A percentile compares a stretch with the other conserved stretches of the same genome.
Evolutionary conservation across 2,329 filamentous ascomycete species (phyloP).

Genomic region (Colletotrichum destructivum): DNA sequence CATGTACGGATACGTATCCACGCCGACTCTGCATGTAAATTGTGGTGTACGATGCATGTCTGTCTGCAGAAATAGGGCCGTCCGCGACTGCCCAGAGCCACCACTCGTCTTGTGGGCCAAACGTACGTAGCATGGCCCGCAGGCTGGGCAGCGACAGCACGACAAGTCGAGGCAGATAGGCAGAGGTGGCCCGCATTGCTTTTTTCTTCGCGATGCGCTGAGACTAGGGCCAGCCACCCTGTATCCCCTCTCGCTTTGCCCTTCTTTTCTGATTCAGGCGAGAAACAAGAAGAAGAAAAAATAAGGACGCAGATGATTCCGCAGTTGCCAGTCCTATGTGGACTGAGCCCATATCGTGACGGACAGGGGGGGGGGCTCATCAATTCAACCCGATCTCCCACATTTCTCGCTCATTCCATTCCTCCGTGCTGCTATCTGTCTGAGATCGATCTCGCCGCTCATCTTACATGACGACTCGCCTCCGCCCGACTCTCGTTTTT

Average conservation of each 20-base stretch:
- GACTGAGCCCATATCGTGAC: slow-evolving; percentile 30
- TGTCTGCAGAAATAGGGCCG: slow-evolving; percentile 27
- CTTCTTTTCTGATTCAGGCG: slow-evolving; percentile 34
- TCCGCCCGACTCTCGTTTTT: slow-evolving; percentile 12
- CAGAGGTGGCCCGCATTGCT: slow-evolving; percentile 27
- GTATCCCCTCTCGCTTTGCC: slow-evolving; percentile 23
- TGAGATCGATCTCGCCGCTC: slow-evolving; percentile 29
- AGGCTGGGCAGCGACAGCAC: slow-evolving; percentile 2
- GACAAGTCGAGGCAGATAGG: slow-evolving; percentile 7
- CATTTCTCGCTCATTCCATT: slow-evolving; percentile 16
- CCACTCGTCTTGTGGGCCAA: background rate
- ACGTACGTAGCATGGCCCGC: slow-evolving; percentile 21
- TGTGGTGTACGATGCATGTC: background rate
- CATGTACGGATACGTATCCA: slow-evolving; percentile 14
- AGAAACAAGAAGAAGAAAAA: slow-evolving; percentile 23
- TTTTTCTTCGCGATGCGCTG: slow-evolving; percentile 37
- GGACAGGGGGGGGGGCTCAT: slow-evolving; percentile 3
- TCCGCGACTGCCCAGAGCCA: background rate
- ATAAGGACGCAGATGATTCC: background rate
- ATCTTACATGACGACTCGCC: slow-evolving; percentile 35
- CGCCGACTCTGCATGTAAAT: slow-evolving; percentile 6
- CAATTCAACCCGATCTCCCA: slow-evolving; percentile 22
- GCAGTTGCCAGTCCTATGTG: no score
- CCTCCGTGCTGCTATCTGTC: slow-evolving; percentile 24
- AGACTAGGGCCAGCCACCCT: slow-evolving; percentile 41